Base-by-base conservation (phyloP, 78 protist genomes). In the Emiliania huxleyi region DNA sequence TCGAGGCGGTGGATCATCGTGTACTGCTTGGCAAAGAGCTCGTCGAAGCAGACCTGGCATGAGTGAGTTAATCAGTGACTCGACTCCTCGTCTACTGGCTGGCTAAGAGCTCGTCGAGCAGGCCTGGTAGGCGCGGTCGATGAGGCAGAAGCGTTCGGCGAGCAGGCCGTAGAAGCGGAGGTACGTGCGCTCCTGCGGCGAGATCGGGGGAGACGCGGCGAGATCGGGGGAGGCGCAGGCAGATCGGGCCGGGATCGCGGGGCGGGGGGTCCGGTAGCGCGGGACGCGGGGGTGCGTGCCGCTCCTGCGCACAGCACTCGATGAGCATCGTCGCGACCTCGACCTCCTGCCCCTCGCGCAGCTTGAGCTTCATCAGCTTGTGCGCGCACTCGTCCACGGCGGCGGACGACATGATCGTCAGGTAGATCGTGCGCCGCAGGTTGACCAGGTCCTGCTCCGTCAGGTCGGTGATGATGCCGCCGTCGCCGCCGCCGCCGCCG, bases 321-420 rank as follows among this genome's bases (percentile, higher is more conserved):
- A 98, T 87, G n/a, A 99, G 42, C 99, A 98, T 98, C 23, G 83
- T 91, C 46, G 87, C 33, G 15, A 98, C n/a, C 62, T 98, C 98
- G 38, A 33, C 35, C 91, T 98, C 97, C 55, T 93, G 96, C 18
- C 94, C 97, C 29, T 35, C 56, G 37, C 62, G 56, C 44, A 93
- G 56, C 94, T 93, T 55, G 92, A 91, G 91, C 62, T 93, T 96
- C 46, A 96, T 77, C 29, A 98, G 89, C 96, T 98, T 98, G 97
- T 98, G 99, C 6, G 96, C 99, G 46, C 95, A 95, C 87, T 98
- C 99, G n/a, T 99, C 99, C 45, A 93, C 94, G 92, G 75, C 94
- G 22, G 92, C 93, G 44, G 97, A 90, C 21, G 97, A 94, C 99
- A 95, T 97, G 91, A 98, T 95, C 42, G 98, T 91, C 29, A 99